Percentiles rank a stretch among this genome's conserved stretches.
These are phyloP conservation scores for Silene latifolia DNA, from an alignment of 148 eudicot genomes.

Conservation along the genomic window DNA sequence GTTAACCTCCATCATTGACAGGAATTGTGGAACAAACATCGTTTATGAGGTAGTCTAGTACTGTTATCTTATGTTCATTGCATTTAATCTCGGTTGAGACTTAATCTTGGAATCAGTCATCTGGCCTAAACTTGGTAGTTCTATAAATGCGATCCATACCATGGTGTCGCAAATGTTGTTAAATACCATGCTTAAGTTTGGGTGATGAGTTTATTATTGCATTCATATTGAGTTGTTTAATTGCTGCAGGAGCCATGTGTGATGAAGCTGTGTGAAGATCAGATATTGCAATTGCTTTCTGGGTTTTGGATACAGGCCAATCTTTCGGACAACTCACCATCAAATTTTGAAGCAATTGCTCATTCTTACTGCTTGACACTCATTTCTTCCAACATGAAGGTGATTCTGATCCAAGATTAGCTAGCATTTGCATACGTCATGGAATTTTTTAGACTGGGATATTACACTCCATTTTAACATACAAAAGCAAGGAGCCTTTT, in stretches of 20 bases:
- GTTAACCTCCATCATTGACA: slow-evolving; percentile 61
- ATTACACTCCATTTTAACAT: no score
- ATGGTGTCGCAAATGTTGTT: no score
- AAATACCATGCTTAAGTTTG: background rate
- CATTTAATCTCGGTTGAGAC: no score
- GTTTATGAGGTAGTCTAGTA: slow-evolving; percentile 44
- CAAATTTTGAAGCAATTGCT: slow-evolving; percentile 81
- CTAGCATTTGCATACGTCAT: background rate
- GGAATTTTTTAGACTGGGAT: no score
- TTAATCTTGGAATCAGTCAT: no score
- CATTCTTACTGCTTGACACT: slow-evolving; percentile 85
- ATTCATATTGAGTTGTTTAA: background rate
- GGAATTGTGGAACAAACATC: slow-evolving; percentile 51
- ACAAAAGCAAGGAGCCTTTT: no score
- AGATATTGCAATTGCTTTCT: slow-evolving; percentile 69
- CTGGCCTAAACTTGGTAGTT: no score
- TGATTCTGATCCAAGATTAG: slow-evolving; percentile 12
- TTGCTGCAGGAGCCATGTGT: slow-evolving; percentile 58
- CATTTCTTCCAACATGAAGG: slow-evolving; percentile 63
- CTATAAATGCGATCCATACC: no score
- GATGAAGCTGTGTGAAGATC: slow-evolving; percentile 80
- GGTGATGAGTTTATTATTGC: background rate
- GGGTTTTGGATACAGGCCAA: slow-evolving; percentile 86
- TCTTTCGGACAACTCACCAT: slow-evolving; percentile 75
- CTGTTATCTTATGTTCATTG: background rate